A percentile compares a stretch with the other conserved stretches of the same genome.
Evolutionary conservation across 495 filamentous ascomycete genomes (phyloP).

Genomic region (Cenococcum geophilum): DNA sequence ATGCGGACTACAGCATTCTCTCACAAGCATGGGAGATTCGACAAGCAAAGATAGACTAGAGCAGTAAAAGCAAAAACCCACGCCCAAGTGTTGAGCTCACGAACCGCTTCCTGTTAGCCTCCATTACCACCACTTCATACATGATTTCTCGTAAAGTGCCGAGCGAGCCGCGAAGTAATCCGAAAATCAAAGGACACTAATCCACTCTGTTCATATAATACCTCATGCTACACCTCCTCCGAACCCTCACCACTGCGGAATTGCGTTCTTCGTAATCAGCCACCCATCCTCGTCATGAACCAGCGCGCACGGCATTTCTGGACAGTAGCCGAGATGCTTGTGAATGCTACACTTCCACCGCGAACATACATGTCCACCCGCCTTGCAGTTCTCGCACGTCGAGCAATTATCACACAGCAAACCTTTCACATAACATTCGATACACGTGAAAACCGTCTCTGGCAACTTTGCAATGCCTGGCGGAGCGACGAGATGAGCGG

Average conservation of each 20-base stretch:
- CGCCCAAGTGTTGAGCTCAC: too few relatives aligned
- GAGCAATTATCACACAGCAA: conserved; percentile 8
- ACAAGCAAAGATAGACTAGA: too few relatives aligned
- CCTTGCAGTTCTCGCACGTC: conserved; percentile 13
- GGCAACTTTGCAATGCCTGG: conserved; percentile 3
- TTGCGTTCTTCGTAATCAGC: conserved; percentile 8
- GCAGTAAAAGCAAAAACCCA: too few relatives aligned
- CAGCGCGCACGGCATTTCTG: conserved; percentile 10
- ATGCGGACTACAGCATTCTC: too few relatives aligned
- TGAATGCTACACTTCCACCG: conserved; percentile 12
- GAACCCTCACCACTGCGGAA: conserved; percentile 15
- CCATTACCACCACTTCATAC: too few relatives aligned
- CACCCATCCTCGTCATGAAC: conserved; percentile 15
- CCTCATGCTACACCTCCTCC: too few relatives aligned
- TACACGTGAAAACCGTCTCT: conserved; percentile 8
- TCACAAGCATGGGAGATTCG: too few relatives aligned
- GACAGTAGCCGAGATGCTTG: conserved; percentile 7
- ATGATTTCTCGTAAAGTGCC: too few relatives aligned
- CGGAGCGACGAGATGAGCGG: conserved; percentile 11
- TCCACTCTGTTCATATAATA: too few relatives aligned
- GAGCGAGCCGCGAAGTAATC: too few relatives aligned
- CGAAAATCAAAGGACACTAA: too few relatives aligned
- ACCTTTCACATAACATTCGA: conserved; percentile 19
- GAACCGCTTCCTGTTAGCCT: too few relatives aligned
- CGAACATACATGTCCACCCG: conserved; percentile 6